Percentiles rank a stretch among this genome's conserved stretches.
Evolutionary conservation across 1,284 basidiomycete genomes (phyloP).

Genomic region (Ceratobasidium sp.): DNA sequence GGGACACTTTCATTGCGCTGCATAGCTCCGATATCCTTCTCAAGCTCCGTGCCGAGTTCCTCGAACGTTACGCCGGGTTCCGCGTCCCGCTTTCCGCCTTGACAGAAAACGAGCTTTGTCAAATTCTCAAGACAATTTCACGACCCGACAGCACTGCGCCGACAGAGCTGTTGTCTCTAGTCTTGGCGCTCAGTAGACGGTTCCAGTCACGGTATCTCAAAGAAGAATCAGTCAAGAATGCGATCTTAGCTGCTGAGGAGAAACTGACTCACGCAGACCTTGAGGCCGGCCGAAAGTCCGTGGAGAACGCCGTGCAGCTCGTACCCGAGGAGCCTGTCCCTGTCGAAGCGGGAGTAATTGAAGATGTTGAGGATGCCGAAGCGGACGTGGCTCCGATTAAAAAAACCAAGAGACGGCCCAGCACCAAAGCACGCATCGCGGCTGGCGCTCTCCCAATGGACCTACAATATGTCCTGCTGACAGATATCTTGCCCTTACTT

Average conservation of each 20-base stretch:
- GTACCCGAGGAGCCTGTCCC: conserved; percentile 8
- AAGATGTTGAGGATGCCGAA: conserved; percentile 48
- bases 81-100: conserved; percentile 71
- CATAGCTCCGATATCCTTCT: conserved; percentile 85
- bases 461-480: conserved; percentile 70
- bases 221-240: conserved; percentile 18
- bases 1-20: conserved; percentile 91
- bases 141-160: conserved; percentile 50
- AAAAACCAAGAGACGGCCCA: conserved; percentile 33
- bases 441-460: conserved; percentile 47
- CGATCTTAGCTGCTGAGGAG: conserved; percentile 24
- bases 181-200: conserved; percentile 21
- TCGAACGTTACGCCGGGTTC: conserved; percentile 77
- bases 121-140: conserved; percentile 26
- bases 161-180: conserved; percentile 47
- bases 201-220: conserved; percentile 17
- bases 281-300: conserved; percentile 27
- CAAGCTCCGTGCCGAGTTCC: conserved; percentile 72
- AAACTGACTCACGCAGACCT: conserved; percentile 43
- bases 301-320: conserved; percentile 39
- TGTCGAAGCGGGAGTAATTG: conserved; percentile 42
- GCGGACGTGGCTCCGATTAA: conserved; percentile 48
- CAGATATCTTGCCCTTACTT: conserved; percentile 79
- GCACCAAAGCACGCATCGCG: conserved; percentile 6
- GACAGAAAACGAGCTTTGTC: conserved; percentile 48